Conservation (phyloP, 192 early-diverging fungal genomes). For the Entomortierella chlamydospora region DNA sequence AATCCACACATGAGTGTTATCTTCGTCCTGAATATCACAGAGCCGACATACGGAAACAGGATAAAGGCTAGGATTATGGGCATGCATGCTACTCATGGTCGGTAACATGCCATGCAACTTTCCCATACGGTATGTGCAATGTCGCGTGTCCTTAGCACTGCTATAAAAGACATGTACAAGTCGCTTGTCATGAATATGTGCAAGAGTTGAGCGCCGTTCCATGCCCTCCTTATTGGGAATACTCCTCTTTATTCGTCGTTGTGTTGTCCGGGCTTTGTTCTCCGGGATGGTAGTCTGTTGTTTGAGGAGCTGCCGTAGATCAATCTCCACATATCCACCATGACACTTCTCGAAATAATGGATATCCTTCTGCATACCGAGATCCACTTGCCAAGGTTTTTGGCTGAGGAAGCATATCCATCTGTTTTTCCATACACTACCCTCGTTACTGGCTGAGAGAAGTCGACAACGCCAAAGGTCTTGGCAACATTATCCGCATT, state of each 20-base stretch:
- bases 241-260: conserved; percentile 7
- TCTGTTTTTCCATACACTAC: too few relatives aligned
- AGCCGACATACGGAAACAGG: neutral
- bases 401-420: too few relatives aligned
- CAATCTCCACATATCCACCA: neutral
- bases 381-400: conserved; percentile 2
- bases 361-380: conserved; percentile 4
- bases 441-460: too few relatives aligned
- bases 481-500: too few relatives aligned
- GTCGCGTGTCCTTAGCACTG: neutral
- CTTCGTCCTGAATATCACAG: conserved; percentile 3
- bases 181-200: neutral
- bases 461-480: too few relatives aligned
- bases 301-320: conserved; percentile 12
- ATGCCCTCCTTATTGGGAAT: neutral
- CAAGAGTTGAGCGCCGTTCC: conserved; percentile 6
- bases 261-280: conserved; percentile 7
- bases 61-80: conserved; percentile 4
- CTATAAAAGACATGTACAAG: conserved; percentile 5
- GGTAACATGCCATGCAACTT: too few relatives aligned
- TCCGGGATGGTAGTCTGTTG: conserved; percentile 5
- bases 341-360: neutral
- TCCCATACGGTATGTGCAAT: neutral
- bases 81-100: conserved; percentile 2
- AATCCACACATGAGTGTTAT: conserved; percentile 7